phyloP scores from a whole-genome alignment of 225 moss, liverwort and hornwort species.

The Ulota crispa region DNA sequence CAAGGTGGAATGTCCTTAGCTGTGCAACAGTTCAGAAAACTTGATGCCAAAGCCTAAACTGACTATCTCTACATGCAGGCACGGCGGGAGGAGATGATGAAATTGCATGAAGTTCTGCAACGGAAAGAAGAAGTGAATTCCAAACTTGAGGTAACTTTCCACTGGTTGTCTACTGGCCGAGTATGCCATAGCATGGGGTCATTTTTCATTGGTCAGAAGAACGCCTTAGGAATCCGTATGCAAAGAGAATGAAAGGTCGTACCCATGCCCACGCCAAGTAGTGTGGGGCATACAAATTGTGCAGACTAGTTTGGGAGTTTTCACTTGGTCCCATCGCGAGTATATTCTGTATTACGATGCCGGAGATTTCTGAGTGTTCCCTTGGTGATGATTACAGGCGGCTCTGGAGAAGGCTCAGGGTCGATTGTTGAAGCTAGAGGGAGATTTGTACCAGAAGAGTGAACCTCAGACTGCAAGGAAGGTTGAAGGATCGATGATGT shows the following conservation, averaged over 20 bases:
- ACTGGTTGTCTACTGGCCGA: background rate
- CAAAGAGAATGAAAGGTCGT: background rate
- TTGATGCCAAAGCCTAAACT: slow-evolving; percentile 15
- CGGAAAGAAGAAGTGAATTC: slow-evolving; percentile 38
- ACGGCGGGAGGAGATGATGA: slow-evolving; percentile 45
- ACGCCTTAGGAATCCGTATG: background rate
- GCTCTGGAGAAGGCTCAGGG: slow-evolving; percentile 42
- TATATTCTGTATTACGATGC: background rate
- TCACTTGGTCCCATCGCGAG: background rate
- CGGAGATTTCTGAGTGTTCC: background rate
- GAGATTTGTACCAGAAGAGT: slow-evolving; percentile 32
- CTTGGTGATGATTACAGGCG: slow-evolving; percentile 34
- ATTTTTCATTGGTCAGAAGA: background rate
- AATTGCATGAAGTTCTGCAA: slow-evolving; percentile 35
- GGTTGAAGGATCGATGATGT: slow-evolving; percentile 18
- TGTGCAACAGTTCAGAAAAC: background rate
- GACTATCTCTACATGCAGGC: slow-evolving; percentile 26
- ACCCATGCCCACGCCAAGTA: background rate
- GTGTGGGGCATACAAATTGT: background rate
- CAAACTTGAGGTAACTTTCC: slow-evolving; percentile 43
- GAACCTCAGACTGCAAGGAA: slow-evolving; percentile 41
- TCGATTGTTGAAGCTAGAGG: slow-evolving; percentile 38
- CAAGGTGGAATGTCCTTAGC: background rate
- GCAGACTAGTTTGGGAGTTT: slow-evolving; percentile 2
- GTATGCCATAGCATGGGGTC: background rate